Evolutionary conservation across 306 rosid genomes (phyloP).

Genomic region (Fagus sylvatica): DNA sequence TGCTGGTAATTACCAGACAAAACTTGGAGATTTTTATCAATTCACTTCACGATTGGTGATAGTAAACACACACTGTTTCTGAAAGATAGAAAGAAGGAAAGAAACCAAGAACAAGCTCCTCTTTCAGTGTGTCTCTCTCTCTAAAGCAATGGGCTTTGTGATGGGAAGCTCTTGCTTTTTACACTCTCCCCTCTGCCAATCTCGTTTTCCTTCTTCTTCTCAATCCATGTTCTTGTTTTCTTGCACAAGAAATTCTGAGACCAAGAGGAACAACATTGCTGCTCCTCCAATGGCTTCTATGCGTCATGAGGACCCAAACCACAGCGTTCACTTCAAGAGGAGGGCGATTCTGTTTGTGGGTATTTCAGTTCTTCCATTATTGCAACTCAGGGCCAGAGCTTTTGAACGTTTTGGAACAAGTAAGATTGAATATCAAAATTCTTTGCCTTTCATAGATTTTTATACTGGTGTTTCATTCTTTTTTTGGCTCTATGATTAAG

Average conservation of each 20-base stretch:
- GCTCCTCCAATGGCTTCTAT: conserved; percentile 30
- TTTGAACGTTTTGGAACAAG: conserved; percentile 43
- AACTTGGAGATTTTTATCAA: not conserved
- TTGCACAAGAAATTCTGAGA: conserved; percentile 33
- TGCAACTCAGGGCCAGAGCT: conserved; percentile 62
- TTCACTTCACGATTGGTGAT: not conserved
- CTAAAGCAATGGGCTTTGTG: conserved; percentile 44
- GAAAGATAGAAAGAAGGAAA: not conserved
- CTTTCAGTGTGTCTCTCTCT: not conserved
- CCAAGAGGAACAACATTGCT: conserved; percentile 29
- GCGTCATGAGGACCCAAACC: conserved; percentile 30
- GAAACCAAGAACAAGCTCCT: not conserved
- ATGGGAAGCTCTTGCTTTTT: conserved; percentile 43
- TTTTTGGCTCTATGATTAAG: not conserved
- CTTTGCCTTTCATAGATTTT: not conserved
- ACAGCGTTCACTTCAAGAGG: conserved; percentile 34
- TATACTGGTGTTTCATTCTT: not conserved
- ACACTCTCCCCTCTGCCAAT: conserved; percentile 45
- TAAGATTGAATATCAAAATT: conserved; percentile 21
- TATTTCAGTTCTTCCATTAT: conserved; percentile 61
- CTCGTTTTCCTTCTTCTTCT: conserved; percentile 36
- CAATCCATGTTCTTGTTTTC: conserved; percentile 19
- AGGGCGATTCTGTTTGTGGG: conserved; percentile 65
- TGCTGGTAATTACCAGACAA: not conserved
- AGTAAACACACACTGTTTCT: not conserved